Evolutionary conservation across 495 filamentous ascomycete genomes (phyloP), one percentile per base, ranked within the genome.

Genomic region (Podospora sp.): DNA sequence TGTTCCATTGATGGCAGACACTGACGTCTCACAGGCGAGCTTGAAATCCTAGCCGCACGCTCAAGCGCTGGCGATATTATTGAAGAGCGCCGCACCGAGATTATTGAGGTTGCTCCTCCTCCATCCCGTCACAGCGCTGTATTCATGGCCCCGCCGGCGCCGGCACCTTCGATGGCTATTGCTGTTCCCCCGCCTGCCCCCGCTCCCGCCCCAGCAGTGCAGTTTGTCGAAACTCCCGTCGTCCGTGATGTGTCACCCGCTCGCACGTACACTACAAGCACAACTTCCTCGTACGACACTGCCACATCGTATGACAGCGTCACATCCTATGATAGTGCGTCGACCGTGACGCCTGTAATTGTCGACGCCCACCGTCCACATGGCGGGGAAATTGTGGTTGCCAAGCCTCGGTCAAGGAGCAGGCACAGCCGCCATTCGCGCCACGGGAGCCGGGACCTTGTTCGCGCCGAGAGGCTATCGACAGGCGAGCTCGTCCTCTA

Each of bases 401-500:
- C 73, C 14, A 67, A 62, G 72, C 40, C 72, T 26, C 70, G 69
- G 55, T 72, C 73, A 35, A 6, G 21, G 27, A 27, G 56, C 22
- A 9, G 21, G 52, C 66, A 59, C n/a, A 56, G 65, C 29, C 64
- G 61, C 0, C 68, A 65, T 20, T 40, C 46, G 50, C 58, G 73
- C 59, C 75, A 80, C 24, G 71, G 76, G 0, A 74, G 73, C 60
- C 20, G 73, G 18, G 82, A 85, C 26, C 18, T 84, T 22, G 81
- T 86, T 0, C 70, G 76, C 9, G 78, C 80, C 53, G 81, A 87
- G 69, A 73, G 82, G 1, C 68, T 84, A 18, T 75, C 79, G 53
- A 79, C 77, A 2, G 81, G 84, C 27, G 83, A 88, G 69, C 79
- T 88, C 53, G 80, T 87, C 21, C 71, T 84, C 24, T 81, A 84